Base-by-base conservation (phyloP, 345 rosid genomes). In the Citrus australasica region DNA sequence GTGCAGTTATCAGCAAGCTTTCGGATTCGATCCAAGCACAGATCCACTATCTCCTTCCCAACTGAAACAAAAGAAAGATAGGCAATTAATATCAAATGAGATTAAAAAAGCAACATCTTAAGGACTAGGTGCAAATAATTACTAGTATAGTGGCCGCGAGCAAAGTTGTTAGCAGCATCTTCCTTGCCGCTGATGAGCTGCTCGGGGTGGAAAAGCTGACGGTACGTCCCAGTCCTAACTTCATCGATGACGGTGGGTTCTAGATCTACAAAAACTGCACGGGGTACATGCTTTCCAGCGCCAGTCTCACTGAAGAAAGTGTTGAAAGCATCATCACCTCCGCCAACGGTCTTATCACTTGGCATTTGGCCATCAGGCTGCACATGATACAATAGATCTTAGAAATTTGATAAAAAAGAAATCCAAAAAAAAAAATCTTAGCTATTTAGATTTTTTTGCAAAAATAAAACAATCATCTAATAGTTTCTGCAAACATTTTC, bases 141-240 rank as follows among this genome's bases (percentile, higher is more conserved):
- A 65, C 83, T 79, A 9, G 87, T 86, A 77, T 86, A 86, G 71
- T 86, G 89, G 78, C 89, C 89, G 30, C 87, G 85, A 35, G 89
- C 89, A 58, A 86, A 86, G 79, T 86, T 84, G 66, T 84, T 86
- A 38, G 89, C 89, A 4, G 87, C 87, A 69, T 86, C 89, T 76
- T 86, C 89, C 69, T 86, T 84, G 78, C 89, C 89, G 7, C 87
- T 82, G 48, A 84, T 86, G 55, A 88, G 91, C 56, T 88, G 91
- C 7, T 88, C 91, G 56, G 91, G 91, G 80, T 88, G 91, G 85
- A 87, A 89, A 28, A 89, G 92, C 80, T 89, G 92, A 67, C 90
- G 92, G 83, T 89, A 89, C 1, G 88, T 79, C 25, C 92, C 92
- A 14, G 92, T 87, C 71, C 92, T 82, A 65, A 89, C 92, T 67